A percentile compares a stretch with the other conserved stretches of the same genome.
Conservation (phyloP, 2,329 filamentous ascomycete species). For the Aureobasidium sp. region DNA sequence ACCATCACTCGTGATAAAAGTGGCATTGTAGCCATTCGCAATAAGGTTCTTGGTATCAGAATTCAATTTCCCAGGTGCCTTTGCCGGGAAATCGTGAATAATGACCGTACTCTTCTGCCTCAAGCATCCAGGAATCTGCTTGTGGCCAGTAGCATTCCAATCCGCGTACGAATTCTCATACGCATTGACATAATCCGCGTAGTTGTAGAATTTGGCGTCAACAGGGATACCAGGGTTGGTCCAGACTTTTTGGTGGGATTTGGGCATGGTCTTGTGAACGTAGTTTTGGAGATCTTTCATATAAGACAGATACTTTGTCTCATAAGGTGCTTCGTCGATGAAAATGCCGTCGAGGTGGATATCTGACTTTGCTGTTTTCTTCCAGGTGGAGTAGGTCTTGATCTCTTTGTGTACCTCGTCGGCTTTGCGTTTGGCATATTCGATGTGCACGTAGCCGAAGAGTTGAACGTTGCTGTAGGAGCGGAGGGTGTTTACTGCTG, state of each 20-base stretch:
- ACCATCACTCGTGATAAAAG: neutral
- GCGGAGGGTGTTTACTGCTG: slow-evolving; percentile 21
- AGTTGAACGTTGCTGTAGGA: slow-evolving; percentile 19
- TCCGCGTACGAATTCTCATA: slow-evolving; percentile 1
- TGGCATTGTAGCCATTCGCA: neutral
- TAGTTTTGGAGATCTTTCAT: slow-evolving; percentile 10
- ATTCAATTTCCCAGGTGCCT: neutral
- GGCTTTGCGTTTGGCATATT: slow-evolving; percentile 18
- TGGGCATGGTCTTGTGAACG: neutral
- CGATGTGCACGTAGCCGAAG: slow-evolving; percentile 21
- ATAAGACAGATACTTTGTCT: slow-evolving; percentile 11
- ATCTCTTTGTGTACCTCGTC: slow-evolving; percentile 18
- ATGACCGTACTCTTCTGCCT: slow-evolving; percentile 1
- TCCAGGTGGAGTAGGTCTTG: slow-evolving; percentile 19
- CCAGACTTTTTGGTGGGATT: slow-evolving; percentile 9
- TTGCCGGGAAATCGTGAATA: neutral
- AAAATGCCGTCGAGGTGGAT: slow-evolving; percentile 21
- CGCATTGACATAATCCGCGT: slow-evolving; percentile 4
- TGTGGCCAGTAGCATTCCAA: neutral
- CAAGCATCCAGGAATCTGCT: neutral
- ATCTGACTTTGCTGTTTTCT: slow-evolving; percentile 14
- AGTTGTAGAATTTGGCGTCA: slow-evolving; percentile 4
- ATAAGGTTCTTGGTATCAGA: neutral
- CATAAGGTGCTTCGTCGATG: slow-evolving; percentile 20
- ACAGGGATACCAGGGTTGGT: slow-evolving; percentile 14